Evolutionary conservation across 1,139 yeast genomes (phyloP).

Genomic region (Candida sojae): DNA sequence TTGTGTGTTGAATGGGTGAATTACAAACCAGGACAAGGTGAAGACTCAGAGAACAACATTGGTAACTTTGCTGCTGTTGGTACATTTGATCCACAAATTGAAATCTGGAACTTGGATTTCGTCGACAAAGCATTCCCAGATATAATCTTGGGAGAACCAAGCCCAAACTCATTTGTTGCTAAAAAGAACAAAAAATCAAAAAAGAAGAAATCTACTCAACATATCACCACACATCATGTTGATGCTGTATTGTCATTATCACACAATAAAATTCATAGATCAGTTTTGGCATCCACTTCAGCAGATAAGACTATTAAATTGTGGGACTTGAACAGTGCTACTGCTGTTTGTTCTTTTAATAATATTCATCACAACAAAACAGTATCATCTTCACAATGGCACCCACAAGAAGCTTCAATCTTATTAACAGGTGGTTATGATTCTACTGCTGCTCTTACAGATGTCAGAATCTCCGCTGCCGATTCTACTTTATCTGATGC

Average conservation of each 20-base stretch:
- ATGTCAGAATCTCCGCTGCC: conserved; percentile 69
- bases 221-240: conserved; percentile 79
- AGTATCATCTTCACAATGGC: conserved; percentile 90
- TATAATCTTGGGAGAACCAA: conserved; percentile 81
- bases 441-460: conserved; percentile 73
- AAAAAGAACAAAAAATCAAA: conserved; percentile 47
- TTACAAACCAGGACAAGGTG: conserved; percentile 56
- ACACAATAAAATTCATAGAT: conserved; percentile 79
- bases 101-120: conserved; percentile 92
- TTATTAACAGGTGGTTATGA: conserved; percentile 94
- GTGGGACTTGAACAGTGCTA: conserved; percentile 84
- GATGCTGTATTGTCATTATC: conserved; percentile 91
- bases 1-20: conserved; percentile 95
- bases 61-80: conserved; percentile 97
- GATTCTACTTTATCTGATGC: conserved; percentile 36
- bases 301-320: conserved; percentile 94
- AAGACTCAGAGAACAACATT: conserved; percentile 33
- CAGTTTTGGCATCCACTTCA: conserved; percentile 88
- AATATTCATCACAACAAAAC: conserved; percentile 65
- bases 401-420: conserved; percentile 71
- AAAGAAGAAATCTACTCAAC: conserved; percentile 51
- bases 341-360: conserved; percentile 72
- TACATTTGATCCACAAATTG: conserved; percentile 96
- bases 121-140: conserved; percentile 96
- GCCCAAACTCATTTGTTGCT: conserved; percentile 46